Base-by-base conservation (phyloP, 305 asterid species). In the Ilex paraguariensis region DNA sequence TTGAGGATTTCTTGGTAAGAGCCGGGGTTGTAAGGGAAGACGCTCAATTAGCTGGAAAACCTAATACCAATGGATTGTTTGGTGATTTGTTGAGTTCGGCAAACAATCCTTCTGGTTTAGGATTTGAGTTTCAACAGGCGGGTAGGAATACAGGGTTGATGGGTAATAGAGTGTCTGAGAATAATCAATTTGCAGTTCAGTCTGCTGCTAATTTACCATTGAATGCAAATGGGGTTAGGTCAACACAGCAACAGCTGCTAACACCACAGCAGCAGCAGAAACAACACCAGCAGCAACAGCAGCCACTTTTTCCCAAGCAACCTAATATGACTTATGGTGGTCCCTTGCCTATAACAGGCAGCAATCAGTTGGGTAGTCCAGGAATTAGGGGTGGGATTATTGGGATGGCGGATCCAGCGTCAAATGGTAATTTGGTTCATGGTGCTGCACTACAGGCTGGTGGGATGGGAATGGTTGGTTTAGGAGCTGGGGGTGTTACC, bases 21-120 rank as follows among this genome's bases (percentile, higher is more conserved):
- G 97, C 99, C 13, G 96, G 99, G 28, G 96, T 83, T 21, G 95
- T 83, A 45, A 86, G 87, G 72, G 96, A 93, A 73, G 99, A 90
- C 54, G 73, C 84, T 63, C 90, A 79, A 51, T 21, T 77, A 60
- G 74, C 79, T 60, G 79, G 76, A 15, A 80, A 69, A 57, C 59
- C 72, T 10, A 76, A 74, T 67, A 60, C 78, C 69, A 68, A 63
- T n/a, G 87, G 83, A 5, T 61, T 74, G 51, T 75, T 81, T 21
- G 82, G 74, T 44, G 85, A 89, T 77, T 67, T 84, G 39, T 59
- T 87, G 46, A 79, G 39, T n/a, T 68, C 79, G 14, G 84, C 71
- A 53, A 82, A 78, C 54, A 74, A 67, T 76, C 59, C 78, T 76
- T 59, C 78, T n/a, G 84, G 75, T 31, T 13, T 85, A 46, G 90